phyloP scores from a whole-genome alignment of 129 eudicot species.

The Artemisia annua region DNA sequence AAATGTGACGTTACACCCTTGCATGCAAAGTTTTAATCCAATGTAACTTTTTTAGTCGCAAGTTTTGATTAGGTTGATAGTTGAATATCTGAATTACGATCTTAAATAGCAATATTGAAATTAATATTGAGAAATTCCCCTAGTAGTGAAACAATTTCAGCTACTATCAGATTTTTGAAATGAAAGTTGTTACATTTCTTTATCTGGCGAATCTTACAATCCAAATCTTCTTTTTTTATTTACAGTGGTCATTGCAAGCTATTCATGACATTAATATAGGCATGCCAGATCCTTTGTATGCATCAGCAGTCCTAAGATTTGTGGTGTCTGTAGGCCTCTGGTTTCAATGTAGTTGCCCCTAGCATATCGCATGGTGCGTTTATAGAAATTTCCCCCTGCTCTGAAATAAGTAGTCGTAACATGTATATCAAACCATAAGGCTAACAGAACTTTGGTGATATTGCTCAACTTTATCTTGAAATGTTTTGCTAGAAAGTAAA shows the following conservation, averaged over 20 bases:
- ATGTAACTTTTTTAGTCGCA: too few species aligned
- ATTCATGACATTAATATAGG: background rate
- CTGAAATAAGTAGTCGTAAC: background rate
- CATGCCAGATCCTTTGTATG: background rate
- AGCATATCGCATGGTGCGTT: too few species aligned
- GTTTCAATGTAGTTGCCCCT: too few species aligned
- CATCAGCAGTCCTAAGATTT: too few species aligned
- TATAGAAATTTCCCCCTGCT: too few species aligned
- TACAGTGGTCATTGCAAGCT: background rate
- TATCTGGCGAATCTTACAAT: background rate
- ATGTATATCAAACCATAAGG: background rate
- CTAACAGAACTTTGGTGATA: background rate
- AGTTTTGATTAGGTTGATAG: background rate
- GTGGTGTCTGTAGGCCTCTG: too few species aligned
- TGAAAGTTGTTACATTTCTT: background rate
- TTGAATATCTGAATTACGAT: background rate
- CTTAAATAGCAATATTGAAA: background rate
- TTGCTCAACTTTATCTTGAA: background rate
- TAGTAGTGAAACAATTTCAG: background rate
- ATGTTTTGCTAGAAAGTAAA: background rate
- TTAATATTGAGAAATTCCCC: background rate
- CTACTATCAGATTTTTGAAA: background rate
- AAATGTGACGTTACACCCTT: background rate
- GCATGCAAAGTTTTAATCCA: too few species aligned
- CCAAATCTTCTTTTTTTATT: slow-evolving; percentile 5